These are phyloP conservation scores for Dactylis glomerata DNA, from an alignment of 176 grass and related monocot species.

Conservation along the genomic window DNA sequence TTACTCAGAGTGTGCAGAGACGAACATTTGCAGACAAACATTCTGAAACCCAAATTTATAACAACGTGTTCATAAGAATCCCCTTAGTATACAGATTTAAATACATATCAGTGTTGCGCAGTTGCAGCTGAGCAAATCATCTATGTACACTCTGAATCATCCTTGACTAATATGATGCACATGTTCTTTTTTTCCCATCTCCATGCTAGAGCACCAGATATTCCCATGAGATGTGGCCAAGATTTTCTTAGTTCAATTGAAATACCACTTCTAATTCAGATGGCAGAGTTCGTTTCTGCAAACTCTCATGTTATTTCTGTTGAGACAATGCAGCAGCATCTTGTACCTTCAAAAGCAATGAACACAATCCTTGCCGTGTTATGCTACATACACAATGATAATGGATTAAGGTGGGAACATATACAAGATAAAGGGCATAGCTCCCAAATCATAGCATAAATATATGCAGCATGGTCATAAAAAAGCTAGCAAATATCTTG, in stretches of 20 bases:
- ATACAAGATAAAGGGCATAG: background rate
- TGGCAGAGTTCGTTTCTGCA: background rate
- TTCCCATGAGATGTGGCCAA: constrained; percentile 32
- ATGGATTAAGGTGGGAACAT: background rate
- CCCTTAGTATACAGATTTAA: background rate
- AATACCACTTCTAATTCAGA: constrained; percentile 38
- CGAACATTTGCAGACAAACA: background rate
- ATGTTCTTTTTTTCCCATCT: constrained; percentile 25
- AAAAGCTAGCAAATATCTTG: too few species aligned
- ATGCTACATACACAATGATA: background rate
- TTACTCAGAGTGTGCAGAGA: too few species aligned
- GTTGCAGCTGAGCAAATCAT: too few species aligned
- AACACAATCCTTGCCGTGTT: background rate
- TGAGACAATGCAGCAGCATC: background rate
- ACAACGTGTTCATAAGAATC: background rate
- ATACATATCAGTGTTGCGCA: background rate
- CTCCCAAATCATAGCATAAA: background rate
- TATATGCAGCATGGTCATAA: constrained; percentile 1
- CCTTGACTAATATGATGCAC: constrained; percentile 60
- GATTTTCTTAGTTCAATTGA: constrained; percentile 21
- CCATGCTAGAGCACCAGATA: constrained; percentile 23
- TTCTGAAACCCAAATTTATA: background rate
- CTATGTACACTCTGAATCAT: too few species aligned
- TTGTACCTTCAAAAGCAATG: constrained; percentile 10
- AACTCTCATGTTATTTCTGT: background rate